Percentiles rank a stretch among this genome's conserved stretches.
Evolutionary conservation across 1,284 basidiomycete species (phyloP).

Genomic region (Apiotrichum porosum): DNA sequence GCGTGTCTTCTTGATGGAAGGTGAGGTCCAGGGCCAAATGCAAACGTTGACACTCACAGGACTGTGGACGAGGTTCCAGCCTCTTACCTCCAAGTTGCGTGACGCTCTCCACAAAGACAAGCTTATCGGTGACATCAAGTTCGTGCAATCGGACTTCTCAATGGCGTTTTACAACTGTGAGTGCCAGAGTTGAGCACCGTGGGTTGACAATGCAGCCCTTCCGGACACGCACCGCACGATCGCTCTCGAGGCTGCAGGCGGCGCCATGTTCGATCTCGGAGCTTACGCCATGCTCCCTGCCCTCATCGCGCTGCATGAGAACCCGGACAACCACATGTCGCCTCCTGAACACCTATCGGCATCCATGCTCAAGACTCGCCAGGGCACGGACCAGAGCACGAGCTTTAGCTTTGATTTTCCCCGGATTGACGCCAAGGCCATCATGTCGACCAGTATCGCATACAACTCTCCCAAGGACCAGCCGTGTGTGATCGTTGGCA

Average conservation of each 20-base stretch:
- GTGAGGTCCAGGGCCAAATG: no score
- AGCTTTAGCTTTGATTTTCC: constrained; percentile 38
- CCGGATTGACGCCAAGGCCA: constrained; percentile 28
- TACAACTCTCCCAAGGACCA: constrained; percentile 1
- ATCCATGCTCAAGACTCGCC: constrained; percentile 37
- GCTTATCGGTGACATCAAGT: constrained; percentile 40
- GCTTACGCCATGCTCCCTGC: constrained; percentile 32
- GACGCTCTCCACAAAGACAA: constrained; percentile 36
- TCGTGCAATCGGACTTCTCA: constrained; percentile 19
- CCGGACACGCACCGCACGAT: constrained; percentile 44
- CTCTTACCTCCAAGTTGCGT: constrained; percentile 38
- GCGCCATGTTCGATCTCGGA: constrained; percentile 51
- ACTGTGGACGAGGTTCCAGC: constrained; percentile 45
- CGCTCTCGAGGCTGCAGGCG: constrained; percentile 50
- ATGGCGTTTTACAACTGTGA: constrained; percentile 4
- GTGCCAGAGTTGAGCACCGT: no score
- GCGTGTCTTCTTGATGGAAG: constrained; percentile 48
- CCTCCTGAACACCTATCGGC: constrained; percentile 36
- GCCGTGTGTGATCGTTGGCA: constrained; percentile 2
- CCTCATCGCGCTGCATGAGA: constrained; percentile 18
- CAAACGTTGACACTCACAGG: no score
- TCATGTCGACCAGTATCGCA: constrained; percentile 1
- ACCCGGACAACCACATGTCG: constrained; percentile 34
- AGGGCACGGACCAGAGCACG: constrained; percentile 42
- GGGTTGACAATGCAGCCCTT: neutral